A percentile compares a stretch with the other conserved stretches of the same genome.
These are phyloP conservation scores for Globomyces pollinis-pini DNA, from an alignment of 192 early-diverging fungal species.

Conservation along the genomic window DNA sequence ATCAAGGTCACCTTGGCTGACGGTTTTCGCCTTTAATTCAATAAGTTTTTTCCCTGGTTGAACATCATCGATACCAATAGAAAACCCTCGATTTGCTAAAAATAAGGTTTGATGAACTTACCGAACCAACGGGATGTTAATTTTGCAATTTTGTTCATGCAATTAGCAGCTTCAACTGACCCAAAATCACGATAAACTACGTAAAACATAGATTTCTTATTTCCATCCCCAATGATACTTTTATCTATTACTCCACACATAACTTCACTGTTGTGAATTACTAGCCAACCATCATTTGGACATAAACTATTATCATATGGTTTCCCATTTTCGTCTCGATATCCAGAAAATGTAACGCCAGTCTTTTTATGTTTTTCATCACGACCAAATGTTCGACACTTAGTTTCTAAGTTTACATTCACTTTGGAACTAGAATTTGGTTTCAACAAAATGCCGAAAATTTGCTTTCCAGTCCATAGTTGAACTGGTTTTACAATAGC, in stretches of 20 bases:
- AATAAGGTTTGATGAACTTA: too few species aligned
- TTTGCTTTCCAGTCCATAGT: constrained; percentile 96
- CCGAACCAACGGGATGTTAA: constrained; percentile 88
- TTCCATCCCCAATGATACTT: constrained; percentile 91
- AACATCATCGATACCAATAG: constrained; percentile 97
- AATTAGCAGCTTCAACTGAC: constrained; percentile 68
- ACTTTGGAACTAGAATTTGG: constrained; percentile 66
- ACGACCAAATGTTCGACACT: constrained; percentile 52
- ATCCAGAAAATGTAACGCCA: constrained; percentile 48
- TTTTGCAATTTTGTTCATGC: constrained; percentile 93
- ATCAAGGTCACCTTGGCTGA: constrained; percentile 70
- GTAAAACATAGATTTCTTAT: constrained; percentile 92
- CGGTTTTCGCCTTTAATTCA: constrained; percentile 68
- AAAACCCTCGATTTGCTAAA: constrained; percentile 90
- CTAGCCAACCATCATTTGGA: constrained; percentile 81
- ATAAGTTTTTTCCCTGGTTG: constrained; percentile 73
- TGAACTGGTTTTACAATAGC: constrained; percentile 80
- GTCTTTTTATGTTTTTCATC: constrained; percentile 31
- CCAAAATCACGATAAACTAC: constrained; percentile 89
- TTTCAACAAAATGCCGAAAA: constrained; percentile 80
- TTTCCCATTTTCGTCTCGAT: constrained; percentile 14
- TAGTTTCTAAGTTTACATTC: constrained; percentile 83
- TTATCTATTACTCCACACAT: constrained; percentile 94
- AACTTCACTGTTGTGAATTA: constrained; percentile 90
- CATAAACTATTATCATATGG: constrained; percentile 48